Evolutionary conservation across 768 basidiomycete genomes (phyloP), one percentile per base, ranked within the genome.

Genomic region (Trametes gibbosa): DNA sequence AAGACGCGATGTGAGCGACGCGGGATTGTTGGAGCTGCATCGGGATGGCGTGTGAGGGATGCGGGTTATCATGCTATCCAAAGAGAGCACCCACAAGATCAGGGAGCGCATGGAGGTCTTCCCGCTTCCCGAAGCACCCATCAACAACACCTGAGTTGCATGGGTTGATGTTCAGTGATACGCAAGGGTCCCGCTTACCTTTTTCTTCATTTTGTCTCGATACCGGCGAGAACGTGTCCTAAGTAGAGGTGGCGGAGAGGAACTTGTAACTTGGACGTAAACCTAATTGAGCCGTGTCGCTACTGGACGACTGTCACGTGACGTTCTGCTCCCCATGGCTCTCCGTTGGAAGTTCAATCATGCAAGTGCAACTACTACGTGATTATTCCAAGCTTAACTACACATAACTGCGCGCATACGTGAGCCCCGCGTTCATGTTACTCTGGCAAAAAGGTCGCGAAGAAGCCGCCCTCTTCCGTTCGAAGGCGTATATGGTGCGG

Each of bases 91-190:
- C 77, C 76, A 95, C 94, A 99, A 99, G 70, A 99, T 98, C 73
- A 99, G 89, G 25, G 95, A 95, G 53, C 97, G 85, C 97, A 99
- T 99, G 5, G 96, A 98, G 12, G 96, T 98, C 79, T 92, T 93
- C 56, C 90, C 90, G 68, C 91, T 92, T 63, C 92, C 92, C 21
- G 91, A 93, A 68, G 95, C 94, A 65, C 97, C 97, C 97, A 99
- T 99, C 61, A 98, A 81, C 66, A 99, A 85, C 46, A 98, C 94
- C 95, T 98, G 57, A 2, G 14, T 4, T 10, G 13, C 16, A 34
- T n/a, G 24, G 27, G 9, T 43, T 42, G n/a, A 17, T 46, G 19
- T 43, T 39, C 24, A 8, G 12, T 23, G 50, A 14, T 8, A 7
- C 49, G 32, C 1, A 29, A 32, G 21, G 34, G 19, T 16, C 2